These are phyloP conservation scores for Xylaria palmicola DNA, from an alignment of 495 filamentous ascomycete genomes.

Conservation along the genomic window DNA sequence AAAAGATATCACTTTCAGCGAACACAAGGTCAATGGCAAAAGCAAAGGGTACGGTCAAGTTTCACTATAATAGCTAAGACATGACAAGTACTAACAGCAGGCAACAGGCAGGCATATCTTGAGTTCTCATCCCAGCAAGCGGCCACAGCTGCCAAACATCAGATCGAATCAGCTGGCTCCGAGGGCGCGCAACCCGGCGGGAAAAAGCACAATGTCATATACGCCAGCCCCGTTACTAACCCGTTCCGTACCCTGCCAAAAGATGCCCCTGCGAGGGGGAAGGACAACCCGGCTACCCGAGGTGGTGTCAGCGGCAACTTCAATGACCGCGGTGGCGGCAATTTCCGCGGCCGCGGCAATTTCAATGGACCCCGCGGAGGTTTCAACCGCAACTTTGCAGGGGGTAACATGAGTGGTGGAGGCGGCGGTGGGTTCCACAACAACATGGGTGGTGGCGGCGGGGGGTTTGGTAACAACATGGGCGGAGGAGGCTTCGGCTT, in stretches of 20 bases:
- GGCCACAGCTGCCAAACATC: constrained; percentile 79
- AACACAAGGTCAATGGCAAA: constrained; percentile 98
- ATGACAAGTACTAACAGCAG: constrained; percentile 18
- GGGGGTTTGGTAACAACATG: constrained; percentile 12
- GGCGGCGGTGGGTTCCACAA: constrained; percentile 28
- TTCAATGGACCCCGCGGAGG: constrained; percentile 38
- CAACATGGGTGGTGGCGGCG: constrained; percentile 31
- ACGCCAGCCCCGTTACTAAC: constrained; percentile 73
- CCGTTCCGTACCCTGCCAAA: constrained; percentile 92
- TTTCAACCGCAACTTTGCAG: constrained; percentile 44
- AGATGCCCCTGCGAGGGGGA: constrained; percentile 75
- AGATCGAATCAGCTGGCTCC: constrained; percentile 63
- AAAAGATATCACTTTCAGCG: constrained; percentile 91
- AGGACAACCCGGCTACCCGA: constrained; percentile 58
- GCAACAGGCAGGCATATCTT: constrained; percentile 79
- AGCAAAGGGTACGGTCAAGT: constrained; percentile 77
- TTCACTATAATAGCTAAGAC: not conserved
- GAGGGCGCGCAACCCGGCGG: constrained; percentile 43
- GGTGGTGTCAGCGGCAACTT: constrained; percentile 44
- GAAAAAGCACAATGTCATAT: constrained; percentile 72
- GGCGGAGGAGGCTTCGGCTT: constrained; percentile 26
- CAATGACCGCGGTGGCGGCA: constrained; percentile 37
- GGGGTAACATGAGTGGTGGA: constrained; percentile 24
- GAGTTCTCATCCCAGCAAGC: constrained; percentile 83
- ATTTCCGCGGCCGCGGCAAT: constrained; percentile 35